Base-by-base conservation (phyloP, 495 filamentous ascomycete species). In the Penicillium angulare region DNA sequence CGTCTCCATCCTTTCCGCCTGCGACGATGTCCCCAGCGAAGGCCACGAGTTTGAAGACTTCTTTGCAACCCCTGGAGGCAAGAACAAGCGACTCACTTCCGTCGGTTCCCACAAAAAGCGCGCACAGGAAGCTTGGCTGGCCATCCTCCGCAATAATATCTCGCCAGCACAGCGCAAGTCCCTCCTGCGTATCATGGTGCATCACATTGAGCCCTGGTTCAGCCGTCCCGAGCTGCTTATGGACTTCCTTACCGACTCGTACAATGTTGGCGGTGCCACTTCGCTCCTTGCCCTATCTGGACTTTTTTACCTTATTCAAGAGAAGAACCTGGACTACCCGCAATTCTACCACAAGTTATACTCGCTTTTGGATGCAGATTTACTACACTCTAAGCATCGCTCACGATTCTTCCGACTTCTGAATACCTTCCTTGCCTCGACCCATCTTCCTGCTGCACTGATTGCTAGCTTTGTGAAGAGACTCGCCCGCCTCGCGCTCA, bases 391-490 rank as follows among this genome's bases (percentile, higher is more conserved):
- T 29, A 92, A 91, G 67, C 87, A 99, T 71, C 86, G 95, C 34
- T 93, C 90, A 10, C 85, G 84, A 34, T 96, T 97, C 71, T 92
- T 99, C 73, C 87, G 95, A 7, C 76, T 97, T 15, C 78, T 99
- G 36, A 89, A 97, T 59, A 92, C 85, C 31, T 97, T 97, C 70
- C 78, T 99, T 41, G 77, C 77, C n/a, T 97, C 92, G 0, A 89
- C 89, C 10, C 95, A 97, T 82, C 77, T 99, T 51, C 95, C 95
- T 8, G 89, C 90, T 26, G 80, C 85, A 6, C 74, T 99, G 15
- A 87, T 97, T 12, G 92, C 95, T 9, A 93, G 88, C 61, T 99
- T 99, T 72, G 87, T 99, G 72, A 99, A 99, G 68, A 83, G 86
- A 27, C 78, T 99, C 10, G 77, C 93, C 12, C 78, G 95, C 49